These are phyloP conservation scores for Colletotrichum sp. DNA, from an alignment of 2,329 filamentous ascomycete species.

Conservation along the genomic window DNA sequence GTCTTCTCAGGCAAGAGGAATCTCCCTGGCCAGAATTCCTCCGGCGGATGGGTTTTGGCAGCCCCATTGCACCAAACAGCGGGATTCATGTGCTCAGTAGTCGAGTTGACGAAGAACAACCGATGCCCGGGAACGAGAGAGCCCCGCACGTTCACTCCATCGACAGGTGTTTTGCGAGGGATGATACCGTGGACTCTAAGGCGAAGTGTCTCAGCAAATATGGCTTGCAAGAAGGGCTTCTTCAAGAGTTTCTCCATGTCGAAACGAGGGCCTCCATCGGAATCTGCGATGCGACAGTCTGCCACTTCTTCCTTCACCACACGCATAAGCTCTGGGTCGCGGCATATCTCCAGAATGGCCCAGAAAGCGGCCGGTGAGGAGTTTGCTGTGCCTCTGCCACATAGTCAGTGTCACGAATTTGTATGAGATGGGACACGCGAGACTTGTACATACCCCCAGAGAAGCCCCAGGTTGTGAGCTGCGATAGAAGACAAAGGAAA, in stretches of 20 bases:
- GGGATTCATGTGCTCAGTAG: background rate
- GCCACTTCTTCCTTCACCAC: background rate
- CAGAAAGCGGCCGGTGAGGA: background rate
- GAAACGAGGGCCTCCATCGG: background rate
- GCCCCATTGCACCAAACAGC: background rate
- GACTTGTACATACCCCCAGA: background rate
- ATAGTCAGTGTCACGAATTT: background rate
- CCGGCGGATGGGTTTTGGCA: background rate
- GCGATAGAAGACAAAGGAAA: background rate
- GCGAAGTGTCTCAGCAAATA: background rate
- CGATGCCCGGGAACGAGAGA: background rate
- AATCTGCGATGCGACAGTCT: background rate
- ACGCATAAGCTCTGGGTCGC: background rate
- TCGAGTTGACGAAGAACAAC: background rate
- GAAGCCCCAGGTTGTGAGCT: background rate
- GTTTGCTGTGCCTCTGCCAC: background rate
- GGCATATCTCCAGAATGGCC: background rate
- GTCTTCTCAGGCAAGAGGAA: background rate
- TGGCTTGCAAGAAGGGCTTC: background rate
- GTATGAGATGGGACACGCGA: background rate
- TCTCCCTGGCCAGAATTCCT: background rate
- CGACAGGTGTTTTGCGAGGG: background rate
- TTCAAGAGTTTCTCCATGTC: background rate
- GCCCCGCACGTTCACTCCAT: background rate
- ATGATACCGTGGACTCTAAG: background rate